phyloP scores from a whole-genome alignment of 768 basidiomycete species.

The Brasilioporus rufonigricans region DNA sequence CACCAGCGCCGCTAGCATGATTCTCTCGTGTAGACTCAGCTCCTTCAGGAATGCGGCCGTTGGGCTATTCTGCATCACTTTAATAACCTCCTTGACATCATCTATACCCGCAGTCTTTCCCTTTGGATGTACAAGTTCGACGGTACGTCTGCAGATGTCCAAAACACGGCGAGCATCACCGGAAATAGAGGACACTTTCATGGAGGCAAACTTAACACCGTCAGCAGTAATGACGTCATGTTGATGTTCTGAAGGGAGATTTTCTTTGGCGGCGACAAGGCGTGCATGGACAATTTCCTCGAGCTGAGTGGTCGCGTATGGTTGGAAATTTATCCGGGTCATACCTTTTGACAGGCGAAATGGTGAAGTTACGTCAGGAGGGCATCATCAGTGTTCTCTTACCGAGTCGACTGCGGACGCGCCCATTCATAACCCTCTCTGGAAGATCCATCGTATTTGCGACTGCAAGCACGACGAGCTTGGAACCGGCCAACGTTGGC shows the following conservation, averaged over 20 bases:
- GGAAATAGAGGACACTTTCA: constrained; percentile 73
- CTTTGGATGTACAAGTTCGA: constrained; percentile 66
- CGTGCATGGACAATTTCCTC: constrained; percentile 86
- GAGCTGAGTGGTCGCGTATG: constrained; percentile 78
- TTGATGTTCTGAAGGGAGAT: constrained; percentile 43
- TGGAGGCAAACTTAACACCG: constrained; percentile 84
- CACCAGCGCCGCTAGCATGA: constrained; percentile 82
- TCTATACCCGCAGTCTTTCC: constrained; percentile 55
- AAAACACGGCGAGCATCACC: constrained; percentile 93
- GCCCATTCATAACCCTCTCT: constrained; percentile 87
- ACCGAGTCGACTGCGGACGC: constrained; percentile 92
- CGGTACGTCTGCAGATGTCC: constrained; percentile 91
- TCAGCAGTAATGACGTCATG: constrained; percentile 59
- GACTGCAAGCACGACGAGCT: constrained; percentile 92
- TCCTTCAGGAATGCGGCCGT: constrained; percentile 80
- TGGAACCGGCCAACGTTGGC: constrained; percentile 87
- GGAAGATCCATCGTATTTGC: constrained; percentile 99
- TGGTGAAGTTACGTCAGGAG: background rate
- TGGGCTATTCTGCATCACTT: constrained; percentile 88
- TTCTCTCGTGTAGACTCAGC: constrained; percentile 83
- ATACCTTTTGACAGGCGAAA: constrained; percentile 52
- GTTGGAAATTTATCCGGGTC: constrained; percentile 88
- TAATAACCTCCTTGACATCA: constrained; percentile 78
- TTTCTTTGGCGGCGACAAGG: constrained; percentile 55
- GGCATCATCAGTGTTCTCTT: constrained; percentile 19